Base-by-base conservation (phyloP, 768 basidiomycete genomes). In the Gyrodon lividus region DNA sequence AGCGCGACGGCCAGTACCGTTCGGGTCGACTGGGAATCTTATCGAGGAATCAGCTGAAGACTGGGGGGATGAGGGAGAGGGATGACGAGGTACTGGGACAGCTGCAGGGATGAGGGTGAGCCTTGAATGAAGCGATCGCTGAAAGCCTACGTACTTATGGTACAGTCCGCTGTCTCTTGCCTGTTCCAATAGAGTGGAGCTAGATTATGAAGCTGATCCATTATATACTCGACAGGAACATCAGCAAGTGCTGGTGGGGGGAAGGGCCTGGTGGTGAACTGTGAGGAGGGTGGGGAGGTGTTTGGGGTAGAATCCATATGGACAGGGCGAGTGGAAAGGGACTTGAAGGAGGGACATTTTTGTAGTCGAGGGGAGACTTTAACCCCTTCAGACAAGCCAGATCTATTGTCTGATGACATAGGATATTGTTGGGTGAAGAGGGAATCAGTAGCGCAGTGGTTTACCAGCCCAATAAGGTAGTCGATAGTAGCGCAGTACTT, bases 101-200 rank as follows among this genome's bases (percentile, higher is more conserved):
- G 83, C 82, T 81, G 22, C 35, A 28, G 31, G 54, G 38, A 19
- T 58, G 34, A 43, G 22, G 46, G 39, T 58, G 52, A 50, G 40
- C 23, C 37, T 20, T 24, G 43, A 23, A 38, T 39, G 6, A 35
- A 33, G 35, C 45, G 31, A 17, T 5, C 19, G 19, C 17, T 28
- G 20, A 31, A 43, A 13, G 34, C 3, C 3, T 30, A 69, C 79
- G 30, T 60, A 89, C 89, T 77, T 50, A 91, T 77, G 14, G 89
- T 89, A 68, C 88, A 92, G 68, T 92, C 86, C 8, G 88, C 80
- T 1, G 83, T 87, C 58, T 87, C 84, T 51, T 81, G 77, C 56
- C 82, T 86, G 61, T 84, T 79, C 88, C 89, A 89, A 70, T 84
- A 88, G 42, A 77, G 71, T 19, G 80, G 71, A 13, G 87, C 88